Percentiles rank a stretch among this genome's conserved stretches.
Conservation (phyloP, 768 basidiomycete species). For the Cyathus striatus region DNA sequence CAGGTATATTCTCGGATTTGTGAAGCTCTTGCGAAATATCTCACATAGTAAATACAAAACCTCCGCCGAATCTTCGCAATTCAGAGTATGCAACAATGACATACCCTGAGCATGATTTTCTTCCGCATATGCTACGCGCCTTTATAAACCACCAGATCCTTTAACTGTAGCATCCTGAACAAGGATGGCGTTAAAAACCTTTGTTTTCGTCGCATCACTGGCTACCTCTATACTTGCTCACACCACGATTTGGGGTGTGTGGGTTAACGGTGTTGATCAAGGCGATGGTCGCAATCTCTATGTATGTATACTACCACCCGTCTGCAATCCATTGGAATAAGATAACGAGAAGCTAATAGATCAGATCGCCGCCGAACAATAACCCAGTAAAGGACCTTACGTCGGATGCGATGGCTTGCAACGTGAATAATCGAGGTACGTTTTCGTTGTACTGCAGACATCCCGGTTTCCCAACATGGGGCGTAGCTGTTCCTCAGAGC, state of each 20-base stretch:
- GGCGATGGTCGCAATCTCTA: conserved; percentile 6
- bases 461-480: too few relatives aligned
- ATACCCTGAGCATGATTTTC: too few relatives aligned
- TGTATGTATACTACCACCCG: neutral
- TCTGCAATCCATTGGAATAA: neutral
- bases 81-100: too few relatives aligned
- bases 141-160: too few relatives aligned
- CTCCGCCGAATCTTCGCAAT: too few relatives aligned
- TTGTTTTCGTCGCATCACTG: neutral
- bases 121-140: too few relatives aligned
- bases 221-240: conserved; percentile 1
- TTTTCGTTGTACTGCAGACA: too few relatives aligned
- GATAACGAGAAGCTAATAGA: neutral
- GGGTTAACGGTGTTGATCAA: conserved; percentile 7
- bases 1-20: too few relatives aligned
- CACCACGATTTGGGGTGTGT: conserved; percentile 6
- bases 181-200: neutral
- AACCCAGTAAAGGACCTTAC: conserved; percentile 2
- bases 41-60: too few relatives aligned
- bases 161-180: too few relatives aligned
- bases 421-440: conserved; percentile 2
- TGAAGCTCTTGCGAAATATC: too few relatives aligned
- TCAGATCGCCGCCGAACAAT: conserved; percentile 2
- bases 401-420: conserved; percentile 1
- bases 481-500: conserved; percentile 1